These are phyloP conservation scores for Coemansia reversa DNA, from an alignment of 192 early-diverging fungal genomes.

Conservation along the genomic window DNA sequence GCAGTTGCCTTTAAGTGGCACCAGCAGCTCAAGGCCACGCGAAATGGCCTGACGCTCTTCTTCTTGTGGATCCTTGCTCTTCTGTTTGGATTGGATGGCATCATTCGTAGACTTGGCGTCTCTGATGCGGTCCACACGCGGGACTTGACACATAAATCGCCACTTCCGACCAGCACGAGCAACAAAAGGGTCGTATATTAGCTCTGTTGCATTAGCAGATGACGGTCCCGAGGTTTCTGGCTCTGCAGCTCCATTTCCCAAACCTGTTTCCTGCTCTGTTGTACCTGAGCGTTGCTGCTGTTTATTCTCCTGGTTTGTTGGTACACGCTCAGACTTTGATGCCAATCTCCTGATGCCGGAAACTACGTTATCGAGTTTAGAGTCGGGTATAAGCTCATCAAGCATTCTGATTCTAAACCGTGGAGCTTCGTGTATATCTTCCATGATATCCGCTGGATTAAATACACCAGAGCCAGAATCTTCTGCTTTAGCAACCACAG, in stretches of 20 bases:
- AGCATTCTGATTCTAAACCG: constrained; percentile 32
- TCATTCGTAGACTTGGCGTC: constrained; percentile 8
- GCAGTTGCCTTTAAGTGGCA: constrained; percentile 48
- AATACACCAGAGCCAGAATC: constrained; percentile 4
- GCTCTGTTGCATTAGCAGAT: neutral
- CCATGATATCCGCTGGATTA: constrained; percentile 31
- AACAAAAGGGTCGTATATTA: constrained; percentile 33
- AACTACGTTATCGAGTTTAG: constrained; percentile 16
- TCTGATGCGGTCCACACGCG: constrained; percentile 27
- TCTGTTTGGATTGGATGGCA: constrained; percentile 13
- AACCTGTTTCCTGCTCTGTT: neutral
- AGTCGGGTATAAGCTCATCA: constrained; percentile 22
- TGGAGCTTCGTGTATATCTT: constrained; percentile 33
- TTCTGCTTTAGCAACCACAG: neutral
- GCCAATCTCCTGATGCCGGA: constrained; percentile 1
- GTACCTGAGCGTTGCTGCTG: neutral
- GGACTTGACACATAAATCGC: constrained; percentile 58
- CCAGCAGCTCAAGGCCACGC: constrained; percentile 61
- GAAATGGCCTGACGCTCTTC: constrained; percentile 29
- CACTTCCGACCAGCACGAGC: constrained; percentile 14
- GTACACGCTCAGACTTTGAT: too few species aligned
- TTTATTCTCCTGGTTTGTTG: neutral
- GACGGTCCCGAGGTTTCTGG: neutral
- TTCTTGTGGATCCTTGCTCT: constrained; percentile 37
- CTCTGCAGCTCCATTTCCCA: neutral